Evolutionary conservation across 2,329 filamentous ascomycete genomes (phyloP), one percentile per base, ranked within the genome.

Genomic region (Fusarium tupiense): DNA sequence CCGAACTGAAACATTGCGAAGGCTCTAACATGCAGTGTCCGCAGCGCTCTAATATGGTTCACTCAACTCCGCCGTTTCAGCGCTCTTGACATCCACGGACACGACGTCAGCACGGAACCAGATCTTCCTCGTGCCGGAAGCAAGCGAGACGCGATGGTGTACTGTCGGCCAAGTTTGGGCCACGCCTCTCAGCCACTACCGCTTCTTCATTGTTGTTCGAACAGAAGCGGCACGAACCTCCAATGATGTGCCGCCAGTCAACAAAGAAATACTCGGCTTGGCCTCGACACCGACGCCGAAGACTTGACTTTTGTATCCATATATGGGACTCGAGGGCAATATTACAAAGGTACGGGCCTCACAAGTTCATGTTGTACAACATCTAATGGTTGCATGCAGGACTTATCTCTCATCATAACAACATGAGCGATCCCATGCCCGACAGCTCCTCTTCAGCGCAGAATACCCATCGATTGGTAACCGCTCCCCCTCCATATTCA

Each of bases 281-380:
- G 1, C 1, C 14, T 17, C 26, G 6, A n/a, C 14, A 17, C 4
- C 3, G 14, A 16, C 6, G 3, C 14, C 7, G 4, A 31, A 8
- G 5, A 20, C 12, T 8, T 29, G 12, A 4, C 6, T 4, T n/a
- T 46, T 24, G 0, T 5, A 19, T 44, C 13, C 31, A 33, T 33
- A 1, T 2, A 12, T 10, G 2, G 3, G 24, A 17, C 24, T 20
- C 14, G 5, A 46, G 7, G 6, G 24, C 3, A 13, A 5, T 14
- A 13, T 31, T 31, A 3, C 14, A 8, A 11, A 31, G 26, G 20
- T 49, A n/a, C 9, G 20, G 4, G 14, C 9, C 46, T 17, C 26
- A 31, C 20, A 31, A 1, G 20, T 22, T 49, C 20, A 16, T 17
- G 20, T 16, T 12, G 14, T n/a, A 17, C 20, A 22, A 12, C 19